Conservation (phyloP, 2,329 filamentous ascomycete genomes). For the Sarocladiaceae sp. region DNA sequence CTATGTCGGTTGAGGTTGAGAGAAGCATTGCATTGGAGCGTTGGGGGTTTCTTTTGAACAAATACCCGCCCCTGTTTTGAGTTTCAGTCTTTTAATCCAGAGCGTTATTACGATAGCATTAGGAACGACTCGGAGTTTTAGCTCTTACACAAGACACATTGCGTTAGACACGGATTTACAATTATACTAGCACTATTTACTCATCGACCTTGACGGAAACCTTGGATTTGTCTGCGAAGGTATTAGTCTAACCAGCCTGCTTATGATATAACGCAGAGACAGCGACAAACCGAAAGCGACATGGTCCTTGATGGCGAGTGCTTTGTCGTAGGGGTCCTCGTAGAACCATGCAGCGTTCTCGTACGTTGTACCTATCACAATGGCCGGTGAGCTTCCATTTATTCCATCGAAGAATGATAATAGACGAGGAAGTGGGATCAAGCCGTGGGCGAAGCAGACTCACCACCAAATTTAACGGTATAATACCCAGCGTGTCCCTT, state of each 20-base stretch:
- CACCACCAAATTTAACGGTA: background rate
- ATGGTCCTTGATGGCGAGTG: background rate
- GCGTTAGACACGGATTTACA: too few species aligned
- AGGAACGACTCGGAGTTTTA: background rate
- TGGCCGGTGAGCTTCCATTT: background rate
- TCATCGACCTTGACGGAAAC: background rate
- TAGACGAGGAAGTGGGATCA: too few species aligned
- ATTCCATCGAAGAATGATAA: too few species aligned
- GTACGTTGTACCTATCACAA: background rate
- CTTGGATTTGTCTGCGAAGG: background rate
- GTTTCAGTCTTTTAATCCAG: background rate
- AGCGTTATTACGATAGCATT: background rate
- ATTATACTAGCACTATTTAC: background rate
- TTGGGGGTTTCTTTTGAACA: background rate
- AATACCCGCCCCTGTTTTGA: background rate
- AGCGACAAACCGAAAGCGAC: constrained; percentile 1
- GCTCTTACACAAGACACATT: too few species aligned
- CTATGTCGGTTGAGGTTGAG: background rate
- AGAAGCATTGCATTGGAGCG: constrained; percentile 7
- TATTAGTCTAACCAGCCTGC: background rate
- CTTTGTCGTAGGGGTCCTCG: background rate
- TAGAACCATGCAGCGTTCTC: background rate
- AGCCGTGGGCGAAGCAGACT: too few species aligned
- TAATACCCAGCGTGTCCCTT: constrained; percentile 6
- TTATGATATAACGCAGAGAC: background rate